These are phyloP conservation scores for Oryza glaberrima DNA, from an alignment of 176 grass and related monocot species.

Conservation along the genomic window DNA sequence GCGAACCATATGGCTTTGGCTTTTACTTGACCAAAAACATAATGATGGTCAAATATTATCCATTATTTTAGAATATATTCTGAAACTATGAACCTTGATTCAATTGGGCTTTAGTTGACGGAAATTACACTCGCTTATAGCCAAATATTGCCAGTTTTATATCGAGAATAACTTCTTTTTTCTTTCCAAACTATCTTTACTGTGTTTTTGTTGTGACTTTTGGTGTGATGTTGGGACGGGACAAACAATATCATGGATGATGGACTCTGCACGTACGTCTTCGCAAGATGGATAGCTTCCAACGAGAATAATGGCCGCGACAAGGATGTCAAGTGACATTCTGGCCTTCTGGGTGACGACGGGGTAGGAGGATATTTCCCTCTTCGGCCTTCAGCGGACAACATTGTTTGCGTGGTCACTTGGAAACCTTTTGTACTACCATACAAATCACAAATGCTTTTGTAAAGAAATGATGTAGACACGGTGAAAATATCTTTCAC, in stretches of 20 bases:
- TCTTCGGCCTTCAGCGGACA: neutral
- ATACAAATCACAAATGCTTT: neutral
- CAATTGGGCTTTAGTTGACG: too few relatives aligned
- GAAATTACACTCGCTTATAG: too few relatives aligned
- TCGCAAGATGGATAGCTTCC: neutral
- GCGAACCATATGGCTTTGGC: neutral
- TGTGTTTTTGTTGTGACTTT: too few relatives aligned
- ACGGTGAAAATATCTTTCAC: neutral
- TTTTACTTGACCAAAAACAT: too few relatives aligned
- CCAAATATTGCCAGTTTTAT: too few relatives aligned
- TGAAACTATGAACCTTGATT: too few relatives aligned
- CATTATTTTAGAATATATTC: too few relatives aligned
- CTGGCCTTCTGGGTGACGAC: neutral
- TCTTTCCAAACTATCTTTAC: too few relatives aligned
- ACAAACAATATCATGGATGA: neutral
- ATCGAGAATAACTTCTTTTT: too few relatives aligned
- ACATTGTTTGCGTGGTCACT: slow-evolving; percentile 4
- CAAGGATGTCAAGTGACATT: neutral
- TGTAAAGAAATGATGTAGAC: slow-evolving; percentile 14
- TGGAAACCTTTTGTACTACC: neutral
- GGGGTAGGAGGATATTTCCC: slow-evolving; percentile 13
- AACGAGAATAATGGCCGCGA: neutral
- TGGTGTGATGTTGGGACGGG: neutral
- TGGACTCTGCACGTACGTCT: neutral
- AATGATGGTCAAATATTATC: too few relatives aligned